Conservation (phyloP, 495 filamentous ascomycete species). For the Saxispiralis lemnorum region DNA sequence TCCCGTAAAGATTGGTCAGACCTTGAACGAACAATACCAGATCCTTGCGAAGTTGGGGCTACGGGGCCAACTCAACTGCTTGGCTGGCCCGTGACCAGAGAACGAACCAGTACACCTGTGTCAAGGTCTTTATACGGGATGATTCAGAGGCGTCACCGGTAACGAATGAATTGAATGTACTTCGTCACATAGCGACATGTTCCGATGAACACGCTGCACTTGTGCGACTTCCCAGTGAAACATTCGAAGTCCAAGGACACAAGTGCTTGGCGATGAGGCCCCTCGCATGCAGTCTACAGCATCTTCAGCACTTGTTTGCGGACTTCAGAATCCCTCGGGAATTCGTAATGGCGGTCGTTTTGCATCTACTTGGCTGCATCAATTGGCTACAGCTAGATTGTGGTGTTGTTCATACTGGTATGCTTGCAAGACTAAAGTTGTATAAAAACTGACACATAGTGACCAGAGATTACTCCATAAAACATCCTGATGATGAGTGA, state of each 20-base stretch:
- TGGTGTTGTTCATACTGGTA: background rate
- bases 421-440: background rate
- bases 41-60: slow-evolving; percentile 37
- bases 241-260: slow-evolving; percentile 1
- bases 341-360: background rate
- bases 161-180: background rate
- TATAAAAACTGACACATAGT: background rate
- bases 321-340: background rate
- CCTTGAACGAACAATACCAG: slow-evolving; percentile 31
- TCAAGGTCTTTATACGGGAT: background rate
- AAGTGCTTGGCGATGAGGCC: slow-evolving; percentile 2
- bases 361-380: background rate
- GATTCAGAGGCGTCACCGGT: background rate
- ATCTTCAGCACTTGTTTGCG: background rate
- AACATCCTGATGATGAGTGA: slow-evolving; percentile 1
- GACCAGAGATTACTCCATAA: background rate
- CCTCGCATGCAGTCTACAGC: background rate
- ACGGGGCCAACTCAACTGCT: slow-evolving; percentile 34
- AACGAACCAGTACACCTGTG: background rate
- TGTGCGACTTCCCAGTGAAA: background rate
- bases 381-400: slow-evolving; percentile 1
- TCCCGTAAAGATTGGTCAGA: slow-evolving; percentile 33
- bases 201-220: background rate
- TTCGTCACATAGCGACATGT: too few relatives aligned
- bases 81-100: slow-evolving; percentile 17